phyloP scores from a whole-genome alignment of 306 rosid species.

The Cucumis cinereus region DNA sequence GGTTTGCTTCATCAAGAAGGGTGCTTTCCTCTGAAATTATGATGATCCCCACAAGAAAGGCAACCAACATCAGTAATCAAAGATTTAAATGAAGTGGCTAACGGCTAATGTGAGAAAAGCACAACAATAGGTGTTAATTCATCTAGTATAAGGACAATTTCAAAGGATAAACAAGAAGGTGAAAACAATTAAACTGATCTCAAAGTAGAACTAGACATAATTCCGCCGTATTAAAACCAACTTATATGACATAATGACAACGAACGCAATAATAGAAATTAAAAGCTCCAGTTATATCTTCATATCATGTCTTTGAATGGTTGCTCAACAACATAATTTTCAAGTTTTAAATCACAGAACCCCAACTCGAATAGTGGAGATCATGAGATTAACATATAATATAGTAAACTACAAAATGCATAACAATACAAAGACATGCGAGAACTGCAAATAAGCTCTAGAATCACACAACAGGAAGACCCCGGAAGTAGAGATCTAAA shows the following conservation, averaged over 20 bases:
- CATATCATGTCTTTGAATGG: neutral
- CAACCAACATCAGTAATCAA: neutral
- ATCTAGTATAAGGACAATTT: neutral
- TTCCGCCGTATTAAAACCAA: neutral
- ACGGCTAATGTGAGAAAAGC: neutral
- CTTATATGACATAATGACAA: neutral
- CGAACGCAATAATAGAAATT: neutral
- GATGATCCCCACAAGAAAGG: slow-evolving; percentile 9
- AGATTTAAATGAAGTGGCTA: neutral
- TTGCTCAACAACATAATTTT: neutral
- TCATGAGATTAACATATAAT: neutral
- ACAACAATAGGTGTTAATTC: neutral
- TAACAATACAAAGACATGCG: neutral
- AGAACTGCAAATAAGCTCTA: neutral
- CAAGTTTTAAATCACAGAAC: neutral
- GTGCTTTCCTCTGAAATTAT: slow-evolving; percentile 29
- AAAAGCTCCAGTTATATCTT: neutral
- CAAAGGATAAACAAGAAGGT: neutral
- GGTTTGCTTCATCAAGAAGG: slow-evolving; percentile 39
- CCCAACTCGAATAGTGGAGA: neutral
- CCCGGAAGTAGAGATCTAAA: neutral
- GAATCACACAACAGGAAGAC: neutral
- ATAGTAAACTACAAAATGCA: neutral
- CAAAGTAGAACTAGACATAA: neutral
- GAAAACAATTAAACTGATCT: neutral